Conservation (phyloP, 345 rosid species). For the Sisymbrium altissimum region DNA sequence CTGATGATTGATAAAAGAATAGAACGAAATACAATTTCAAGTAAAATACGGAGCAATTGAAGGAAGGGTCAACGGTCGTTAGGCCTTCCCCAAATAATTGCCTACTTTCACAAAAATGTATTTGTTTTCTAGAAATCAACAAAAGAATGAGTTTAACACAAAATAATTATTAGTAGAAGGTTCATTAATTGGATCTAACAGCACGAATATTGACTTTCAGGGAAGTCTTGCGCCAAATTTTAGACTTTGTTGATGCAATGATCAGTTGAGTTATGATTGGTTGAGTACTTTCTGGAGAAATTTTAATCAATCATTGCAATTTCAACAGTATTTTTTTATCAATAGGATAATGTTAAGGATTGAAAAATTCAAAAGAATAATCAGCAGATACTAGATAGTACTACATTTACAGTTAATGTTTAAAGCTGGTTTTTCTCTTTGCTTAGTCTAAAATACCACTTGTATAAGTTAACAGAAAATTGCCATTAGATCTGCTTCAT, state of each 20-base stretch:
- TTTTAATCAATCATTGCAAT: slow-evolving; percentile 23
- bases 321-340: not conserved
- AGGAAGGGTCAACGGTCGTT: slow-evolving; percentile 24
- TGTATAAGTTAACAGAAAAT: not conserved
- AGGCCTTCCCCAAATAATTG: not conserved
- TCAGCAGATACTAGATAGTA: not conserved
- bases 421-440: not conserved
- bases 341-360: not conserved
- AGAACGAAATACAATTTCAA: slow-evolving; percentile 1
- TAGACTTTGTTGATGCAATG: slow-evolving; percentile 6
- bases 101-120: not conserved
- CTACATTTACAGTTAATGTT: not conserved
- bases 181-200: slow-evolving; percentile 17
- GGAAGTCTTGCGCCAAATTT: not conserved
- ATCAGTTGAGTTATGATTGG: slow-evolving; percentile 28
- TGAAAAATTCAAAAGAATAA: not conserved
- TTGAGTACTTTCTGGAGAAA: not conserved
- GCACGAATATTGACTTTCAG: not conserved
- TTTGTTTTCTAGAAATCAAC: not conserved
- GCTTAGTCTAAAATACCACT: not conserved
- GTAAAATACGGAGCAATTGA: slow-evolving; percentile 25
- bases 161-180: not conserved
- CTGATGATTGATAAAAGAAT: not conserved
- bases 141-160: not conserved
- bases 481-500: no score